Evolutionary conservation across 2,329 filamentous ascomycete species (phyloP).

Genomic region (Rhynchosporium secalis): DNA sequence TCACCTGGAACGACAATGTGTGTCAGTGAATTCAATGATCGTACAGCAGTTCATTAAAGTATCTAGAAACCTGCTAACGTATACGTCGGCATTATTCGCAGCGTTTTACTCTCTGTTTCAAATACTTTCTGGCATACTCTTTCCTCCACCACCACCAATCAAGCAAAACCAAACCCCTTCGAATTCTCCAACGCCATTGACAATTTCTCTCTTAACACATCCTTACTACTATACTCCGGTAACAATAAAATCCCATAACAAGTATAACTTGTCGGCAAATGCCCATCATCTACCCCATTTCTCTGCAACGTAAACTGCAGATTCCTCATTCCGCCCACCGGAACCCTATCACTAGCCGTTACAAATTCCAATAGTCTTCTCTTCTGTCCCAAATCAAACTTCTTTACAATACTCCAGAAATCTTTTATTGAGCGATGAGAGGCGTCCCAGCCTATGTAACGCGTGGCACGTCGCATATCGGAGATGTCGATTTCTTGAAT

Average conservation of each 20-base stretch:
- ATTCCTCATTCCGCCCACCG: conserved; percentile 80
- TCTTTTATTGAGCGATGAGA: conserved; percentile 68
- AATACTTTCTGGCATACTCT: not conserved
- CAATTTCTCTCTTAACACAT: conserved; percentile 72
- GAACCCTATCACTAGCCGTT: conserved; percentile 86
- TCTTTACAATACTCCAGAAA: conserved; percentile 81
- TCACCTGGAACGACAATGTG: too few species aligned
- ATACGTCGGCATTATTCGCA: too few species aligned
- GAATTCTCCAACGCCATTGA: conserved; percentile 85
- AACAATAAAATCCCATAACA: conserved; percentile 89
- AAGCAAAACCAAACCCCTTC: conserved; percentile 85
- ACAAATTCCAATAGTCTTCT: conserved; percentile 86
- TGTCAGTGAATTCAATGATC: too few species aligned
- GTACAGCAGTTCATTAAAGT: too few species aligned
- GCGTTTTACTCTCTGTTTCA: too few species aligned
- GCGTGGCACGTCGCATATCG: conserved; percentile 68
- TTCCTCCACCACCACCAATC: not conserved
- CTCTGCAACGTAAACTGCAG: conserved; percentile 82
- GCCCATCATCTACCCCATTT: conserved; percentile 64
- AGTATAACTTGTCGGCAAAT: conserved; percentile 83
- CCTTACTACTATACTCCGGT: conserved; percentile 74
- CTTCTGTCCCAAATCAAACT: conserved; percentile 68
- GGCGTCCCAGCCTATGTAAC: conserved; percentile 79
- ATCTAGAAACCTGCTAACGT: too few species aligned
- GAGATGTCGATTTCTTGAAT: conserved; percentile 75